These are phyloP conservation scores for Plantago coronopus DNA, from an alignment of 305 asterid species.

Conservation along the genomic window DNA sequence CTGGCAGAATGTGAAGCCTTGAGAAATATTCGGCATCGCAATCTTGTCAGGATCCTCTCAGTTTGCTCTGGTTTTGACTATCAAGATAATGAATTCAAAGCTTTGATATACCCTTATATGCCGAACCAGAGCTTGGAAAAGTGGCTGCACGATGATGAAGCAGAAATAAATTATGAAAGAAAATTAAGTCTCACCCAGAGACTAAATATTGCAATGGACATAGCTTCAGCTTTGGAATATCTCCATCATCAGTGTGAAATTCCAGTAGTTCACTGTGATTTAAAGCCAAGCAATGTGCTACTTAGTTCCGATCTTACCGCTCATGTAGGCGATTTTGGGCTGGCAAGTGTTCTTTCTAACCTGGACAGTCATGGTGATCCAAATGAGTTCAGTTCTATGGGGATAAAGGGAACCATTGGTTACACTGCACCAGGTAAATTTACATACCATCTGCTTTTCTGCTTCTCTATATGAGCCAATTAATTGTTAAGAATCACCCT, in stretches of 20 bases:
- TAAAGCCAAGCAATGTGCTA: conserved; percentile 57
- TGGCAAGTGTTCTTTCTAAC: conserved; percentile 43
- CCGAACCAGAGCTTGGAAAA: conserved; percentile 61
- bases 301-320: conserved; percentile 50
- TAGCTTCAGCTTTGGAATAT: conserved; percentile 49
- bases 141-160: conserved; percentile 39
- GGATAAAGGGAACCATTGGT: conserved; percentile 64
- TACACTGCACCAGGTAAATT: conserved; percentile 65
- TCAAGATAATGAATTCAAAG: conserved; percentile 42
- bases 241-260: conserved; percentile 45
- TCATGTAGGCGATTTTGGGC: conserved; percentile 63
- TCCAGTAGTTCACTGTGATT: conserved; percentile 56
- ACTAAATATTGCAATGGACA: conserved; percentile 30
- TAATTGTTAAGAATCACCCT: too few relatives aligned
- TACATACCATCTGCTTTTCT: background rate
- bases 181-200: conserved; percentile 24
- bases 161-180: conserved; percentile 25
- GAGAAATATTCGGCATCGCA: conserved; percentile 47
- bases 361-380: conserved; percentile 16
- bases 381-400: conserved; percentile 35
- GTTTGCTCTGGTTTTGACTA: conserved; percentile 47
- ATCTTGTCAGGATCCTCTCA: conserved; percentile 50
- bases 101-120: conserved; percentile 48
- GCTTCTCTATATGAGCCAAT: background rate
- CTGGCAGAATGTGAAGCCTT: conserved; percentile 48